Evolutionary conservation across 768 basidiomycete species (phyloP).

Genomic region (Podaxis sp.): DNA sequence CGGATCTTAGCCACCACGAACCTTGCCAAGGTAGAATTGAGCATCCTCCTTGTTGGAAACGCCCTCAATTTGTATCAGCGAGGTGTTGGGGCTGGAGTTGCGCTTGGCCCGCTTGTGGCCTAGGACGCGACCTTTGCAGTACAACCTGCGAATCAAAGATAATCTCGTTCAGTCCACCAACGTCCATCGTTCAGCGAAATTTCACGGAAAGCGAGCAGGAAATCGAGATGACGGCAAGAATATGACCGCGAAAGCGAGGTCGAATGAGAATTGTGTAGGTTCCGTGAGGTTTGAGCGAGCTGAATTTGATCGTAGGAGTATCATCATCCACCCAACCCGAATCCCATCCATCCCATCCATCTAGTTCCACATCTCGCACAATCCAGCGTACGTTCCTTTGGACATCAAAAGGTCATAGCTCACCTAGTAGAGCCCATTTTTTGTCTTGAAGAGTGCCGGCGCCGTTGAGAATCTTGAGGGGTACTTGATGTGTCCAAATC

Average conservation of each 20-base stretch:
- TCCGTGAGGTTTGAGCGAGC: conserved; percentile 3
- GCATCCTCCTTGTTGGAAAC: conserved; percentile 91
- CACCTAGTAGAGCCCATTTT: conserved; percentile 83
- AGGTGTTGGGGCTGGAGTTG: conserved; percentile 93
- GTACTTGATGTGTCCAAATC: conserved; percentile 16
- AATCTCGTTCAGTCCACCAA: conserved; percentile 14
- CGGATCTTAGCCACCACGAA: conserved; percentile 29
- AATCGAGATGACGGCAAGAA: not conserved
- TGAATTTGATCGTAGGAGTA: not conserved
- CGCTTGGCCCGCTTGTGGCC: conserved; percentile 99
- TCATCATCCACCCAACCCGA: conserved; percentile 26
- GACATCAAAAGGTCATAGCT: conserved; percentile 28
- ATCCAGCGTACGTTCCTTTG: conserved; percentile 16
- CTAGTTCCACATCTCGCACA: conserved; percentile 22
- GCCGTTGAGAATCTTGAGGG: conserved; percentile 42
- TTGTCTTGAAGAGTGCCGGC: conserved; percentile 42
- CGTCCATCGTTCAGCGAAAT: not conserved
- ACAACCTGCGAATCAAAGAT: conserved; percentile 57
- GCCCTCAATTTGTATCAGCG: conserved; percentile 96
- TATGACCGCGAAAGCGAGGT: not conserved
- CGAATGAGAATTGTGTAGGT: conserved; percentile 1
- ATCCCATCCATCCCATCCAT: conserved; percentile 38
- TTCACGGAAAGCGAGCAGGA: not conserved
- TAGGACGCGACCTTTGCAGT: conserved; percentile 93
- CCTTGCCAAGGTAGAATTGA: conserved; percentile 98